Evolutionary conservation across 306 rosid species (phyloP).

Genomic region (Rosa multiflora): DNA sequence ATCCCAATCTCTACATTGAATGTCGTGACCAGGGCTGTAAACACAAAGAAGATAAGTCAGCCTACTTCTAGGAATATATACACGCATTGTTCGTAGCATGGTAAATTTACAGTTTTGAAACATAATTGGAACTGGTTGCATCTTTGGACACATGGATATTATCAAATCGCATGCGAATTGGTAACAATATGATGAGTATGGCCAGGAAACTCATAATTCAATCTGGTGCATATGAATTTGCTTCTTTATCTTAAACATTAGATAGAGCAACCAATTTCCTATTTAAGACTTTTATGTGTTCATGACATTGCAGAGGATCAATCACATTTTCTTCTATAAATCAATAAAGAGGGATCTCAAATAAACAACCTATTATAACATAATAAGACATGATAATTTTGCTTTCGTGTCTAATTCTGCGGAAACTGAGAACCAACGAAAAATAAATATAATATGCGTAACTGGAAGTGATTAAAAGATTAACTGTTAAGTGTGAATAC

Average conservation of each 20-base stretch:
- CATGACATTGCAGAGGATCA: neutral
- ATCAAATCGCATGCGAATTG: neutral
- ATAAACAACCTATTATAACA: neutral
- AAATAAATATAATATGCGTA: neutral
- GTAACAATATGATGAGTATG: neutral
- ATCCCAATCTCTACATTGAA: conserved; percentile 98
- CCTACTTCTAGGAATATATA: neutral
- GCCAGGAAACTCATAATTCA: neutral
- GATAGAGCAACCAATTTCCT: neutral
- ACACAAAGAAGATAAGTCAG: conserved; percentile 20
- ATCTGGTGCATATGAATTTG: neutral
- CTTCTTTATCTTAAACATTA: neutral
- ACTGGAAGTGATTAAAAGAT: conserved; percentile 8
- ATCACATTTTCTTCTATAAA: neutral
- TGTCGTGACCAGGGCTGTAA: conserved; percentile 85
- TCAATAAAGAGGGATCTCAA: neutral
- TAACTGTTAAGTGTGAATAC: conserved; percentile 40
- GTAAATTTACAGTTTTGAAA: neutral
- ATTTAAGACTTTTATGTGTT: neutral
- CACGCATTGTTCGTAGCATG: neutral
- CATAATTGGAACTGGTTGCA: neutral
- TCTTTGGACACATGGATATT: neutral
- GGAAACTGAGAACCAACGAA: neutral
- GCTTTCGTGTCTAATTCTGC: neutral
- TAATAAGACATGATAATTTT: neutral